These are phyloP conservation scores for Sporobolomyces phaffii DNA, from an alignment of 768 basidiomycete genomes.

Conservation along the genomic window DNA sequence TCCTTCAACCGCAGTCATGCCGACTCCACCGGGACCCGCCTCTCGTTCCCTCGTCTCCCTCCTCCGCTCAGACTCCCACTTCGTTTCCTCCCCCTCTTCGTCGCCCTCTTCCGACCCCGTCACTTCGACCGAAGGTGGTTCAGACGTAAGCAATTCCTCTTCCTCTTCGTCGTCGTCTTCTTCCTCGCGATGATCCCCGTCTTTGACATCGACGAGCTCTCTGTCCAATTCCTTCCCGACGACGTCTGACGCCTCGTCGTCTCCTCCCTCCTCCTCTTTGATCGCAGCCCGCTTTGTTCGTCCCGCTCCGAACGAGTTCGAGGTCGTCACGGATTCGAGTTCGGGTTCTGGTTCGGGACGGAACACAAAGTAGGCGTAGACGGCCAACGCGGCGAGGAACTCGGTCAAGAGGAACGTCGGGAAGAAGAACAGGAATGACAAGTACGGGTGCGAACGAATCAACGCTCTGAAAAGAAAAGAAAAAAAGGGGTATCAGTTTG, in stretches of 20 bases:
- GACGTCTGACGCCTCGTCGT: too few relatives aligned
- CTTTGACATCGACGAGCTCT: too few relatives aligned
- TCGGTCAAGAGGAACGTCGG: constrained; percentile 23
- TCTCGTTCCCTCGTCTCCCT: neutral
- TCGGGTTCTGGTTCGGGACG: neutral
- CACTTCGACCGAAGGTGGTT: neutral
- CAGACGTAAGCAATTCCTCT: neutral
- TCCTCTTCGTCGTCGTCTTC: neutral
- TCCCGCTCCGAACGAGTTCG: too few relatives aligned
- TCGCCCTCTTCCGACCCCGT: too few relatives aligned
- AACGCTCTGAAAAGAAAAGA: neutral
- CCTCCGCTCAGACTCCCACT: neutral
- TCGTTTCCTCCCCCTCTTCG: neutral
- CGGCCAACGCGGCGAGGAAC: constrained; percentile 12
- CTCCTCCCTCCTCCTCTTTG: too few relatives aligned
- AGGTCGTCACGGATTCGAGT: neutral
- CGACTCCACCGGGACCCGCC: neutral
- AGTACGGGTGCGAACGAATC: constrained; percentile 12
- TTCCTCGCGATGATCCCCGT: too few relatives aligned
- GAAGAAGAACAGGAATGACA: constrained; percentile 20
- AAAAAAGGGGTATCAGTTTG: neutral
- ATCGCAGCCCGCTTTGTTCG: too few relatives aligned
- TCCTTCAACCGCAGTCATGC: neutral
- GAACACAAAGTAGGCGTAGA: constrained; percentile 6
- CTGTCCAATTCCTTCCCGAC: too few relatives aligned